Conservation (phyloP, 352 stramenopile species). For the Globisporangium barbulae region DNA sequence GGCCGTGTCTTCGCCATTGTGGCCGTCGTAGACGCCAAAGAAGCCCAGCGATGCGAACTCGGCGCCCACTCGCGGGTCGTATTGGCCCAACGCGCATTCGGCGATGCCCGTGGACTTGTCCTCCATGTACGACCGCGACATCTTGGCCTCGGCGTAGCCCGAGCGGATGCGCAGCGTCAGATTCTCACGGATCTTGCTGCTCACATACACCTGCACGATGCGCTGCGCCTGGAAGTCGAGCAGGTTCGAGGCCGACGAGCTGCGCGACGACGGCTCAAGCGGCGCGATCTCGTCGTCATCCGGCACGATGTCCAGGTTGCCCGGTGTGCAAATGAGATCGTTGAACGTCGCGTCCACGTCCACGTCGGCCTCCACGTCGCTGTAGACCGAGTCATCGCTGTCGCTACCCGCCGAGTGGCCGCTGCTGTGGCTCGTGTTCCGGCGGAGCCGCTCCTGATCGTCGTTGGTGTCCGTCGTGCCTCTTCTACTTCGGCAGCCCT, state of each 20-base stretch:
- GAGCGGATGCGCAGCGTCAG: slow-evolving; percentile 64
- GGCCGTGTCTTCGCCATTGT: slow-evolving; percentile 83
- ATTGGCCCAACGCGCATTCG: slow-evolving; percentile 40
- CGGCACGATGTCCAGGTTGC: slow-evolving; percentile 47
- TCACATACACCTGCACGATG: slow-evolving; percentile 86
- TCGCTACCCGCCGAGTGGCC: slow-evolving; percentile 24
- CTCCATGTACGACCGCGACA: slow-evolving; percentile 85
- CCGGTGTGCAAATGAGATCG: slow-evolving; percentile 65
- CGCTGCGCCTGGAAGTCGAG: slow-evolving; percentile 16
- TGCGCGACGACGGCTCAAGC: slow-evolving; percentile 13
- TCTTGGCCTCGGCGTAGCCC: slow-evolving; percentile 84
- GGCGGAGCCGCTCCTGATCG: slow-evolving; percentile 11
- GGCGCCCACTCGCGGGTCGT: slow-evolving; percentile 27
- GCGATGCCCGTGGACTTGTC: slow-evolving; percentile 66
- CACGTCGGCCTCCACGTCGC: slow-evolving; percentile 80
- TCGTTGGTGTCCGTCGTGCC: slow-evolving; percentile 13
- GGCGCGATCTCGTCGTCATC: slow-evolving; percentile 71
- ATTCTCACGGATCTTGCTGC: slow-evolving; percentile 86
- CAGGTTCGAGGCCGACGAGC: slow-evolving; percentile 29
- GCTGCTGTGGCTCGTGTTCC: slow-evolving; percentile 26
- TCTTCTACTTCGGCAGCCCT: slow-evolving; percentile 17
- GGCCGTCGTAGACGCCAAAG: slow-evolving; percentile 88
- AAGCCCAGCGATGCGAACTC: slow-evolving; percentile 60
- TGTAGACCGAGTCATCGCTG: slow-evolving; percentile 75
- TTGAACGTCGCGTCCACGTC: slow-evolving; percentile 86